phyloP scores from a whole-genome alignment of 1,139 yeast species.

The Suhomyces bokatorum region DNA sequence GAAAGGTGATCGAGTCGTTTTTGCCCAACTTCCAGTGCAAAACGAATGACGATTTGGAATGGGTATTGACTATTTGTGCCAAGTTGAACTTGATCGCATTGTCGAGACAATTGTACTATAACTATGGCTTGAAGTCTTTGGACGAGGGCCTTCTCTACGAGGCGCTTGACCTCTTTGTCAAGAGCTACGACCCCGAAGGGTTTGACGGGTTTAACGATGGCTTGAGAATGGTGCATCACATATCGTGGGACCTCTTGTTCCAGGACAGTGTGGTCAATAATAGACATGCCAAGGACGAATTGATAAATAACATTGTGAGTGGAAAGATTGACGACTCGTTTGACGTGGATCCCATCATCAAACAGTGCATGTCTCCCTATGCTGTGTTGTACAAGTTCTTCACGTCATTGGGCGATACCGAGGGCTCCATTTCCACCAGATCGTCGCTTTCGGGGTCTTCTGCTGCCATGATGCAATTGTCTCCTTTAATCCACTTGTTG shows the following conservation, averaged over 20 bases:
- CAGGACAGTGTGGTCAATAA: constrained; percentile 61
- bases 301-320: constrained; percentile 54
- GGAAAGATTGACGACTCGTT: constrained; percentile 36
- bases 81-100: constrained; percentile 49
- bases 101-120: constrained; percentile 51
- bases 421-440: constrained; percentile 13
- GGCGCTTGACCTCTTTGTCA: constrained; percentile 66
- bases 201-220: constrained; percentile 26
- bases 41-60: constrained; percentile 75
- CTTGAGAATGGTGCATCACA: constrained; percentile 40
- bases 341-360: constrained; percentile 54
- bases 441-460: constrained; percentile 6
- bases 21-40: constrained; percentile 60
- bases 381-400: constrained; percentile 61
- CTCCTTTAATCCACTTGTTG: constrained; percentile 52
- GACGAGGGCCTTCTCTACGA: constrained; percentile 55
- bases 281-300: constrained; percentile 53
- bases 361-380: constrained; percentile 71
- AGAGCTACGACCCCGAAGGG: constrained; percentile 54
- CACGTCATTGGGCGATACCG: constrained; percentile 27
- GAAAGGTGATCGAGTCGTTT: constrained; percentile 55
- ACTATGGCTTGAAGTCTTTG: constrained; percentile 41
- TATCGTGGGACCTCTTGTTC: constrained; percentile 52
- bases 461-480: constrained; percentile 25
- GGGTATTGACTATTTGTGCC: constrained; percentile 65